Evolutionary conservation across 805 yeast species (phyloP), one percentile per base, ranked within the genome.

Genomic region (Wickerhamomyces ciferrii): DNA sequence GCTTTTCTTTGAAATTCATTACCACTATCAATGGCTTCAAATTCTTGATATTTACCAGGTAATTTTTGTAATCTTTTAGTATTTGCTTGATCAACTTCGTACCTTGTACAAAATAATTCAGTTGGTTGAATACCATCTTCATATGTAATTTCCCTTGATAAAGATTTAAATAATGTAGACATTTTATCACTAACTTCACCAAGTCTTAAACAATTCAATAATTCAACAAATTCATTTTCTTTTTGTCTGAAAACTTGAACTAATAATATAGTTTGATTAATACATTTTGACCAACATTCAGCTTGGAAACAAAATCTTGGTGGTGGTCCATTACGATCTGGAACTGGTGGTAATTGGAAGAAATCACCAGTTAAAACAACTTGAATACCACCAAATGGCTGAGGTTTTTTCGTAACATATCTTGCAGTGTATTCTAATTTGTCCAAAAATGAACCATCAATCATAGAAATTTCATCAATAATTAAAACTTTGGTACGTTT

Each of bases 341-440:
- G 69, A 7, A 94, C 95, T 0, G 99, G 99, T 1, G 99, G 99
- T 39, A 94, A 71, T 67, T 94, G 99, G 65, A 85, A 91, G 61
- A 92, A 91, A 66, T 94, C 99, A n/a, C 99, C 99, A 4, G 96
- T 85, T 32, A 91, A 66, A 13, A 94, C 79, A 15, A 94, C 54
- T 59, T 94, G 99, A 39, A 94, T 83, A 0, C 99, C 99, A 5
- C 99, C 99, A 72, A 94, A 94, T 0, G 97, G 97, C 42, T 52
- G 53, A 14, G 69, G 62, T 21, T 53, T 65, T 20, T 66, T 70
- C 35, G 83, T 73, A 5, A 87, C 64, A 1, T 56, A 58, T 53
- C 84, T 73, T 0, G 94, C 97, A 34, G 92, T 66, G 11, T 60
- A 67, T 49, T 89, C 86, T 43, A 94, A 69, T 57, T 89, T 89